These are phyloP conservation scores for Paramecium sonneborni DNA, from an alignment of 73 alveolate genomes.

Conservation along the genomic window DNA sequence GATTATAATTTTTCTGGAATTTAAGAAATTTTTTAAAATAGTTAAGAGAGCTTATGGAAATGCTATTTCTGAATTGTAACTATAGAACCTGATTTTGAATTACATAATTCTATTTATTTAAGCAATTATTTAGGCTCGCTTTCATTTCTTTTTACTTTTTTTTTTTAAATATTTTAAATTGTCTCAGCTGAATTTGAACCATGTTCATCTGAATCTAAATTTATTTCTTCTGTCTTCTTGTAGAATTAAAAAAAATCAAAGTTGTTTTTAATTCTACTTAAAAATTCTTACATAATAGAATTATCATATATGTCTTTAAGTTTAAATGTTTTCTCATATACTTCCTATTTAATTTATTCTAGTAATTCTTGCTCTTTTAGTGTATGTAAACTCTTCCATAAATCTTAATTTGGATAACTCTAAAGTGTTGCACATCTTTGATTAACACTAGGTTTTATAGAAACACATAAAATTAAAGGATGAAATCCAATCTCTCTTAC, in stretches of 20 bases:
- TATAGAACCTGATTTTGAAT: not conserved
- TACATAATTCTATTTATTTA: not conserved
- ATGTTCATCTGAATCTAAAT: not conserved
- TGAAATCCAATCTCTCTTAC: not conserved
- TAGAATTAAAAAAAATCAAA: not conserved
- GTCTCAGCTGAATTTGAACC: not conserved
- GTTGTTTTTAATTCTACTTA: not conserved
- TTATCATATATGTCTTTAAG: not conserved
- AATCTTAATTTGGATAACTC: not conserved
- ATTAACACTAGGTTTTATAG: no score
- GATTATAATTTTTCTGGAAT: not conserved
- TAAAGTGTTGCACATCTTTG: not conserved
- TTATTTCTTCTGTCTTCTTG: not conserved
- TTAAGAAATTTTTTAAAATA: not conserved
- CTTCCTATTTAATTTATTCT: not conserved
- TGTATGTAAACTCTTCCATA: not conserved
- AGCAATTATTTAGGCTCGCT: not conserved
- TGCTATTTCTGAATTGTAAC: no score
- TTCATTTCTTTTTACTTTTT: not conserved
- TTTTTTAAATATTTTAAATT: not conserved
- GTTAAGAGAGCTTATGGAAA: not conserved
- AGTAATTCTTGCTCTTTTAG: not conserved
- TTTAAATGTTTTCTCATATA: not conserved
- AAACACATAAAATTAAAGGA: no score
- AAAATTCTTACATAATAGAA: not conserved